Evolutionary conservation across 1,284 basidiomycete species (phyloP), one percentile per base, ranked within the genome.

Genomic region (Microbotryomycetes sp.): DNA sequence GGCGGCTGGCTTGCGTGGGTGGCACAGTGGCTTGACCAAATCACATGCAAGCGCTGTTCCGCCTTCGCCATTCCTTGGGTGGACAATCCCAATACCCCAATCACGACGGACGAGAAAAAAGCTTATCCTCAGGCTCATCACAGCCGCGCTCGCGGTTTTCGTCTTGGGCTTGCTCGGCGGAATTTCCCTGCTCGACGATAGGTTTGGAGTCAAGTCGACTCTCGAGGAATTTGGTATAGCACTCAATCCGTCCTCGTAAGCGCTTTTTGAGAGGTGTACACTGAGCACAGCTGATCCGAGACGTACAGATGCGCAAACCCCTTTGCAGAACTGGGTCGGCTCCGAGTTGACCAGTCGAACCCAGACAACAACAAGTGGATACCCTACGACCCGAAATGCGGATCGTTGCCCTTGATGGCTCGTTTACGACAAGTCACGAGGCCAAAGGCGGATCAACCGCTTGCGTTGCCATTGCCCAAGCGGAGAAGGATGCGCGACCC

Each of bases 291-390:
- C 18, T 41, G 35, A 9, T 41, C 35, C 18, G 9, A 9, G 35
- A 11, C 35, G 9, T 41, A 23, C 60, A 65, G 63, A 5, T 67
- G 66, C 29, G 46, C 53, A 6, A 61, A 67, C 49, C 63, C 66
- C 1, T 67, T 60, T 52, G 16, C 54, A 13, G 66, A 60, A 21
- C 55, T 57, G 5, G 66, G 66, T 1, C 57, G 59, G 1, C 21
- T 67, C 3, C 24, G 30, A 3, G 46, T 49, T 28, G 63, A 62
- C 46, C 21, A 7, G 2, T 9, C 28, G 1, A n/a, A 13, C 1
- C 66, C 63, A 4, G 66, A 65, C 15, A 45, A 56, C 7, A 67
- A 65, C 35, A 54, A 55, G 3, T 67, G 62, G 60, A n/a, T 51
- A 1, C 66, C 66, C 0, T 67, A 61, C 59, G 54, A 65, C 49